Evolutionary conservation across 169 alveolate species (phyloP).

Genomic region (Plasmodium billcollinsi): DNA sequence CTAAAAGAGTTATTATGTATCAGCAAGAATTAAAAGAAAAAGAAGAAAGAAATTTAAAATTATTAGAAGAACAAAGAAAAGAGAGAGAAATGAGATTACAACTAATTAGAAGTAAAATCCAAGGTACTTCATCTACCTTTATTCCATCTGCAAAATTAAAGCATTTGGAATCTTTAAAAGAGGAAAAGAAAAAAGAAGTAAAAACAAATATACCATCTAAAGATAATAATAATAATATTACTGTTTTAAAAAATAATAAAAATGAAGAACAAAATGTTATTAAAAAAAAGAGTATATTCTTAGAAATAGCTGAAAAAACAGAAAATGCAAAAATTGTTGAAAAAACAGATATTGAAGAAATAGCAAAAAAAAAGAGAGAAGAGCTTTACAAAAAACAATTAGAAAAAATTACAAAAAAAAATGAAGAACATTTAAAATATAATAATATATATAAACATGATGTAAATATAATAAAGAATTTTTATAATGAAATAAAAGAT

Average conservation of each 20-base stretch:
- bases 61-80: constrained; percentile 38
- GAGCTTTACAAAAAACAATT: constrained; percentile 58
- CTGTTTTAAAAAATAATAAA: not conserved
- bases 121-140: constrained; percentile 43
- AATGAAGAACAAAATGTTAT: constrained; percentile 12
- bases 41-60: constrained; percentile 18
- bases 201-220: not conserved
- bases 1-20: constrained; percentile 59
- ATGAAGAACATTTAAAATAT: constrained; percentile 72
- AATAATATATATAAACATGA: constrained; percentile 52
- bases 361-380: constrained; percentile 48
- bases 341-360: constrained; percentile 68
- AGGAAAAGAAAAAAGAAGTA: constrained; percentile 12
- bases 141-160: constrained; percentile 70
- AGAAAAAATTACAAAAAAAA: constrained; percentile 54
- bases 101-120: constrained; percentile 33
- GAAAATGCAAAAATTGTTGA: constrained; percentile 77
- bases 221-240: not conserved
- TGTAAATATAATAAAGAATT: constrained; percentile 20
- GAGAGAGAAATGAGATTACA: constrained; percentile 41
- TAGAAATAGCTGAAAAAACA: constrained; percentile 74
- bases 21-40: constrained; percentile 27
- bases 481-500: constrained; percentile 31
- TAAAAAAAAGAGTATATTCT: constrained; percentile 28
- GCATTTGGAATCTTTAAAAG: constrained; percentile 33